These are phyloP conservation scores for Rubus parviflorus DNA, from an alignment of 306 rosid species.

Conservation along the genomic window DNA sequence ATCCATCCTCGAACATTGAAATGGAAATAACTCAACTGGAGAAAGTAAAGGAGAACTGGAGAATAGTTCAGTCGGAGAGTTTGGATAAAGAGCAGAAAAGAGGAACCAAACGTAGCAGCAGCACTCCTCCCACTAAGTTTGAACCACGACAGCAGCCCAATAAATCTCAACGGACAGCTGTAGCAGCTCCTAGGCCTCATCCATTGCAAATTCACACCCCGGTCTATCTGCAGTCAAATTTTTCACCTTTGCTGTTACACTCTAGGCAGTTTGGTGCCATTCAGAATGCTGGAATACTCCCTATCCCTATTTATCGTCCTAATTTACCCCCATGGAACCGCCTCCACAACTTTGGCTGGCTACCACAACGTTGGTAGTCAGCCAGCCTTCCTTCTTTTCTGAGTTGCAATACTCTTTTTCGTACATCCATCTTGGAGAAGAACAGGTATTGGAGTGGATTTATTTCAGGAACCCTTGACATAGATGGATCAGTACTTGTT, in stretches of 20 bases:
- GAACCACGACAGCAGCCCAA: neutral
- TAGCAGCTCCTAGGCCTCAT: neutral
- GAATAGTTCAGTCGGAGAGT: neutral
- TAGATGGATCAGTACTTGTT: neutral
- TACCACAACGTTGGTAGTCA: neutral
- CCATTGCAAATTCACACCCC: neutral
- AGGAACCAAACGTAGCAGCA: neutral
- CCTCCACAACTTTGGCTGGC: neutral
- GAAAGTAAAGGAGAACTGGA: constrained; percentile 21
- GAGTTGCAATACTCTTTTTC: neutral
- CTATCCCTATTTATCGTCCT: neutral
- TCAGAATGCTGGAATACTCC: neutral
- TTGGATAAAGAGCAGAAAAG: neutral
- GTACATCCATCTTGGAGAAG: neutral
- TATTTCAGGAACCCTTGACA: neutral
- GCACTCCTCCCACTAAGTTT: neutral
- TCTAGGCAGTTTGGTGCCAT: neutral
- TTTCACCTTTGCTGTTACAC: neutral
- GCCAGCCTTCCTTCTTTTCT: neutral
- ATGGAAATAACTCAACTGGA: constrained; percentile 21
- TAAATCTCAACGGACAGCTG: neutral
- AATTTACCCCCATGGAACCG: neutral
- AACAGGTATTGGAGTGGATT: neutral
- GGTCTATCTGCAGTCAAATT: neutral
- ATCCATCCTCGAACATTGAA: constrained; percentile 32